phyloP scores from a whole-genome alignment of 2,329 filamentous ascomycete genomes.

The Exophiala lecanii-corni region DNA sequence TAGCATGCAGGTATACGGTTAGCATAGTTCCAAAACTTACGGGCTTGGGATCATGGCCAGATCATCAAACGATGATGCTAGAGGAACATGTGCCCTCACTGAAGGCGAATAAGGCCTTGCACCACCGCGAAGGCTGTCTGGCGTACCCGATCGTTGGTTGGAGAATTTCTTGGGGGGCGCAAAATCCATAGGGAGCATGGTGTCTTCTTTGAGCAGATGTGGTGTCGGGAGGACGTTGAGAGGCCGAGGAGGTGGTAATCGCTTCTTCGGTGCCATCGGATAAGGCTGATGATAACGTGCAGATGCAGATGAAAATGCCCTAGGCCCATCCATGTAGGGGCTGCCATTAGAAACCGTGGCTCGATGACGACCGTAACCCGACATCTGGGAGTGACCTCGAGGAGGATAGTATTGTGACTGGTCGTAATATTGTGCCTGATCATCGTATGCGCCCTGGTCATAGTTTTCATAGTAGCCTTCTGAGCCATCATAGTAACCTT shows the following conservation, averaged over 20 bases:
- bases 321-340: slow-evolving; percentile 53
- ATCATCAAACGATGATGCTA: slow-evolving; percentile 82
- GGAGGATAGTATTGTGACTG: slow-evolving; percentile 30
- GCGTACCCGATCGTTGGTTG: slow-evolving; percentile 64
- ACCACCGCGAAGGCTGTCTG: slow-evolving; percentile 56
- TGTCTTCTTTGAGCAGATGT: slow-evolving; percentile 75
- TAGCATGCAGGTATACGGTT: slow-evolving; percentile 23
- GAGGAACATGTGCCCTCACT: slow-evolving; percentile 69
- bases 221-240: slow-evolving; percentile 79
- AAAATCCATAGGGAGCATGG: slow-evolving; percentile 75
- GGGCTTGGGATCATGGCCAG: slow-evolving; percentile 81
- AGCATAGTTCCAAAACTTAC: slow-evolving; percentile 54
- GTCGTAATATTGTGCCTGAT: slow-evolving; percentile 27
- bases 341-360: slow-evolving; percentile 26
- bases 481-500: slow-evolving; percentile 62
- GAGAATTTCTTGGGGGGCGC: slow-evolving; percentile 68
- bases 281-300: slow-evolving; percentile 37
- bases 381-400: slow-evolving; percentile 38
- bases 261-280: slow-evolving; percentile 49
- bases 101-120: slow-evolving; percentile 67
- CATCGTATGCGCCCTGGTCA: slow-evolving; percentile 32
- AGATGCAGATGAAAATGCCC: slow-evolving; percentile 62
- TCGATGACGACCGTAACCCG: slow-evolving; percentile 23
- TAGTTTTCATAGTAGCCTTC: slow-evolving; percentile 54
- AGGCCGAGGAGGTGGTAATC: slow-evolving; percentile 66